phyloP scores from a whole-genome alignment of 768 basidiomycete genomes.

The Kwoniella bestiolae region DNA sequence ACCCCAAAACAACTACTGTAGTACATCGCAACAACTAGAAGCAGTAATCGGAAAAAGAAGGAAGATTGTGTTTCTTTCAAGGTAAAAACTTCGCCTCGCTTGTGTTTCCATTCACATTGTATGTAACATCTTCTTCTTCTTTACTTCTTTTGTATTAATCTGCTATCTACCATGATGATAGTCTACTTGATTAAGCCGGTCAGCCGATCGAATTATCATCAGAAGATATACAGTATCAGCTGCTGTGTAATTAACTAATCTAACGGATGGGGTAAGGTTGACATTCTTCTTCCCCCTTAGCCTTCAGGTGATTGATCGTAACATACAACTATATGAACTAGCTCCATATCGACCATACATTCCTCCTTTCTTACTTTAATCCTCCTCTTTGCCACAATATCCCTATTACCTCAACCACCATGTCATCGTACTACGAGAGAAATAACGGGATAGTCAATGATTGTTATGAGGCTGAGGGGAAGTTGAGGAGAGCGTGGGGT shows the following conservation, averaged over 20 bases:
- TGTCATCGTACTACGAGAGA: conserved; percentile 10
- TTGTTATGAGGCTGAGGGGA: conserved; percentile 17
- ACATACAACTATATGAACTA: not conserved
- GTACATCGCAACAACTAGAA: too few species aligned
- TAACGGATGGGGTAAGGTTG: too few species aligned
- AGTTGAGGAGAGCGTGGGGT: conserved; percentile 14
- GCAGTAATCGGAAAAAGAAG: not conserved
- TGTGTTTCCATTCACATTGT: too few species aligned
- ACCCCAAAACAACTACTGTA: not conserved
- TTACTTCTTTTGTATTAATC: not conserved
- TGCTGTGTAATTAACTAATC: too few species aligned
- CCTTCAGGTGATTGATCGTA: not conserved
- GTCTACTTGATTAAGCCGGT: not conserved
- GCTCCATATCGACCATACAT: not conserved
- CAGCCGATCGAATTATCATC: not conserved
- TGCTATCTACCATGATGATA: not conserved
- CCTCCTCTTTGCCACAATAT: not conserved
- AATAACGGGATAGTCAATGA: conserved; percentile 11
- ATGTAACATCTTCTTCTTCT: not conserved
- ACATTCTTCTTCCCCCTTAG: not conserved
- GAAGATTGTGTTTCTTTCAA: not conserved
- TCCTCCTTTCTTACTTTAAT: not conserved
- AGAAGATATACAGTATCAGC: not conserved
- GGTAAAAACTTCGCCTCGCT: not conserved
- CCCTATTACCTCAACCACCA: not conserved